Evolutionary conservation across 2,329 filamentous ascomycete genomes (phyloP), one percentile per base, ranked within the genome.

Genomic region (Zymoseptoria brevis): DNA sequence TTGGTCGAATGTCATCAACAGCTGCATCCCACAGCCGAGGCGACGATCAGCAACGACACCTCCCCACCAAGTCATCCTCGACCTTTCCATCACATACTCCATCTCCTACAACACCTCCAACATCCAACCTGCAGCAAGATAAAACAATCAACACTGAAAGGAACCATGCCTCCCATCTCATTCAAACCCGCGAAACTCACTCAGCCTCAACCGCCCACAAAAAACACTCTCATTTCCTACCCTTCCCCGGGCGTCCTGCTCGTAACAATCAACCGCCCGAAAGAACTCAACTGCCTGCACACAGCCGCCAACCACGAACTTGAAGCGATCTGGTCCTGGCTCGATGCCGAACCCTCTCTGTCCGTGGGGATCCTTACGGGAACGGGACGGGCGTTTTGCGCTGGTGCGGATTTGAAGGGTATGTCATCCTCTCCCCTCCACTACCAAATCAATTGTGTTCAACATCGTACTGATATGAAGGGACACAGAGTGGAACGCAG

Each of bases 391-490:
- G 72, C 72, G 1, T 74, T 74, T 54, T 73, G 71, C 58, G 71
- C 72, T 21, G 72, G 72, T 19, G 71, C 71, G 19, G 72, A 74
- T 64, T 58, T 74, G 50, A 72, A 73, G 64, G 71, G 70, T 72
- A 64, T 54, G 62, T 52, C 50, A n/a, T 7, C 21, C 11, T 41
- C 35, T 16, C 9, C 11, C 26, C 26, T 29, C 7, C 26, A 1
- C 26, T 8, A 29, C 26, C 5, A 1, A 1, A 1, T 1, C 26
- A 29, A 26, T 6, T 26, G 3, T 26, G 24, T 26, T 26, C 24
- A 26, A 5, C 24, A 26, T 26, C 6, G 24, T 26, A 26, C 24
- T 26, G 24, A 26, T 26, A 26, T 26, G 24, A 26, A 26, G 24
- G 24, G 3, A 6, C 24, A 26, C 26, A 73, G 71, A 73, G 61